Evolutionary conservation across 1,284 basidiomycete genomes (phyloP).

Genomic region (Cutaneotrichosporon sp.): DNA sequence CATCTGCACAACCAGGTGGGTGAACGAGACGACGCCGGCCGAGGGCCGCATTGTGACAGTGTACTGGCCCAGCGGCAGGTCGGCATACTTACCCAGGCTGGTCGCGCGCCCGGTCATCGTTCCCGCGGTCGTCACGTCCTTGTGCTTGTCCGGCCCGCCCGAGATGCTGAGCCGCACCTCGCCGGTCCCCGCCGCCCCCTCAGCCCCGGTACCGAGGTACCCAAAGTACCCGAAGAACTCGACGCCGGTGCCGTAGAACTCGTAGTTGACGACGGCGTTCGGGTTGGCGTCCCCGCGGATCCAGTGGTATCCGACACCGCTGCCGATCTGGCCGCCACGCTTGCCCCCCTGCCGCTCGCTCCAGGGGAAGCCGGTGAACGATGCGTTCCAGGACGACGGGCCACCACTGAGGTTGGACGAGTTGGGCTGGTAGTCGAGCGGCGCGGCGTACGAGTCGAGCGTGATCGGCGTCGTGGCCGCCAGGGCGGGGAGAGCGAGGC

Average conservation of each 20-base stretch:
- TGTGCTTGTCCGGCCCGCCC: background rate
- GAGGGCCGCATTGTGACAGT: background rate
- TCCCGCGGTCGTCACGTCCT: background rate
- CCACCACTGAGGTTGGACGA: background rate
- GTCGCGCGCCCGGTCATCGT: background rate
- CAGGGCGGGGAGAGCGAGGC: too few relatives aligned
- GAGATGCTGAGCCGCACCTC: background rate
- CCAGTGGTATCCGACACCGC: background rate
- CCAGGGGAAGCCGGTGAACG: background rate
- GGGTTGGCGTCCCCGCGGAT: background rate
- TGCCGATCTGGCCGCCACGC: background rate
- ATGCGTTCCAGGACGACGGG: background rate
- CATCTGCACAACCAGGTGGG: conserved; percentile 1
- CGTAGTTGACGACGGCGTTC: background rate
- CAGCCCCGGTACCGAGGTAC: background rate
- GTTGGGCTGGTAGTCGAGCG: background rate
- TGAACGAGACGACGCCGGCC: background rate
- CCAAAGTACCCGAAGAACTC: conserved; percentile 2
- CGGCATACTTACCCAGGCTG: background rate
- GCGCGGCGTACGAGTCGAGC: background rate
- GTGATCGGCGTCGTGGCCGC: background rate
- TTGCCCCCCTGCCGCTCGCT: background rate
- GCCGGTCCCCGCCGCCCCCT: background rate
- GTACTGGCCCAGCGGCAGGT: background rate
- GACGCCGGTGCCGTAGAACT: background rate